These are phyloP conservation scores for Candida tibetensis DNA, from an alignment of 805 yeast genomes.

Conservation along the genomic window DNA sequence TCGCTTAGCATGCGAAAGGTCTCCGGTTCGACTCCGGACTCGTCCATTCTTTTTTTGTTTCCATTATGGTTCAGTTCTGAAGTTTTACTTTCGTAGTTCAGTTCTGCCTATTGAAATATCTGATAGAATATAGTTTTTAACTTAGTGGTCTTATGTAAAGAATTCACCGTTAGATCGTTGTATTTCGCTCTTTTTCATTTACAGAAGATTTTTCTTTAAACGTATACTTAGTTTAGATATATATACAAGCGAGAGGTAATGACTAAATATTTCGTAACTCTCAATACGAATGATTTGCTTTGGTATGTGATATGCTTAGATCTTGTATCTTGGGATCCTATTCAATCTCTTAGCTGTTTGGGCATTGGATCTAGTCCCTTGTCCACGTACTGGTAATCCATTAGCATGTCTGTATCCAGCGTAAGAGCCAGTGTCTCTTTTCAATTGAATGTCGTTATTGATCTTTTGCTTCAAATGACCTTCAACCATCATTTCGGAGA, in stretches of 20 bases:
- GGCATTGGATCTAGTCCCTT: slow-evolving; percentile 88
- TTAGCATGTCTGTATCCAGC: slow-evolving; percentile 86
- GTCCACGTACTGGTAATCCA: slow-evolving; percentile 71
- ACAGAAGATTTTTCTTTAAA: too few species aligned
- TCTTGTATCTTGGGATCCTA: slow-evolving; percentile 56
- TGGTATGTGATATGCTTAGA: slow-evolving; percentile 4
- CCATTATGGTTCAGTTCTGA: not conserved
- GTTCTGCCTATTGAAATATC: too few species aligned
- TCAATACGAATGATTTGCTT: too few species aligned
- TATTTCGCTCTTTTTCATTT: not conserved
- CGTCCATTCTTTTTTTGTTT: slow-evolving; percentile 48
- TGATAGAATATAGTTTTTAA: too few species aligned
- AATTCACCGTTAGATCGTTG: not conserved
- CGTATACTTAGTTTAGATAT: too few species aligned
- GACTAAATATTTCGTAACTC: too few species aligned
- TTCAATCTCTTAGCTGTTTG: slow-evolving; percentile 85
- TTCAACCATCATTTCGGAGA: slow-evolving; percentile 79
- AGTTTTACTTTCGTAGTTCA: too few species aligned
- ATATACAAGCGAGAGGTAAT: too few species aligned
- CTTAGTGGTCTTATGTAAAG: too few species aligned
- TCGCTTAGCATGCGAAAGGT: slow-evolving; percentile 55
- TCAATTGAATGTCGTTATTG: slow-evolving; percentile 72
- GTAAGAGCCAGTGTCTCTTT: slow-evolving; percentile 79
- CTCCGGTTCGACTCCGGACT: slow-evolving; percentile 77
- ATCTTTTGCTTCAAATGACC: slow-evolving; percentile 72